Evolutionary conservation across 2,329 filamentous ascomycete species (phyloP).

Genomic region (Exophiala lecanii-corni): DNA sequence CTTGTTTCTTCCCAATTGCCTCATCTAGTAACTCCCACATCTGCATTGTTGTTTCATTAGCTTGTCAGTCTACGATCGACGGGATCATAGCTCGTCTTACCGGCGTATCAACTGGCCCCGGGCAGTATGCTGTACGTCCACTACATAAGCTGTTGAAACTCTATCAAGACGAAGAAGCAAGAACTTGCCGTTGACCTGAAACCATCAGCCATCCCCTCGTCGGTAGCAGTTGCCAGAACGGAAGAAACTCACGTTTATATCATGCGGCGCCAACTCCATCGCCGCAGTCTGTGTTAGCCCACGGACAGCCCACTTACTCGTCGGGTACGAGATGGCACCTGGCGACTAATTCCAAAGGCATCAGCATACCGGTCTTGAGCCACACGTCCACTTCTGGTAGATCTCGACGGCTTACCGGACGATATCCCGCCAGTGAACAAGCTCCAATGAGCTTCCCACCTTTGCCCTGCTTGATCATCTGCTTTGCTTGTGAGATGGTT

Average conservation of each 20-base stretch:
- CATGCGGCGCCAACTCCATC: constrained; percentile 57
- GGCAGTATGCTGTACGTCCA: constrained; percentile 57
- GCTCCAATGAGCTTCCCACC: constrained; percentile 46
- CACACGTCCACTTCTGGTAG: not conserved
- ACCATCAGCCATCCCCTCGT: no score
- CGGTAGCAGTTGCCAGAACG: not conserved
- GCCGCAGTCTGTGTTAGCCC: constrained; percentile 62
- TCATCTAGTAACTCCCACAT: constrained; percentile 67
- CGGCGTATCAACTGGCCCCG: constrained; percentile 60
- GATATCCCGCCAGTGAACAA: constrained; percentile 2
- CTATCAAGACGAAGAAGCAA: no score
- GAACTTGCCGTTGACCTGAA: constrained; percentile 1
- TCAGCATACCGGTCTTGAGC: not conserved
- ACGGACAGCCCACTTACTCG: constrained; percentile 61
- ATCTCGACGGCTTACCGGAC: constrained; percentile 1
- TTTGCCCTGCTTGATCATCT: constrained; percentile 58
- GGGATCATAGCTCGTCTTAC: not conserved
- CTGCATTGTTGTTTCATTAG: not conserved
- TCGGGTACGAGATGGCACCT: constrained; percentile 50
- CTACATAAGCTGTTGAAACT: no score
- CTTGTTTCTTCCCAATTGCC: constrained; percentile 48
- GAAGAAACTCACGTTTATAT: constrained; percentile 57
- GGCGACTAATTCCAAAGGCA: no score
- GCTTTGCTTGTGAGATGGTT: constrained; percentile 54
- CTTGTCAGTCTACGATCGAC: not conserved